Base-by-base conservation (phyloP, 331 rosid genomes). In the Pyracantha coccinea region DNA sequence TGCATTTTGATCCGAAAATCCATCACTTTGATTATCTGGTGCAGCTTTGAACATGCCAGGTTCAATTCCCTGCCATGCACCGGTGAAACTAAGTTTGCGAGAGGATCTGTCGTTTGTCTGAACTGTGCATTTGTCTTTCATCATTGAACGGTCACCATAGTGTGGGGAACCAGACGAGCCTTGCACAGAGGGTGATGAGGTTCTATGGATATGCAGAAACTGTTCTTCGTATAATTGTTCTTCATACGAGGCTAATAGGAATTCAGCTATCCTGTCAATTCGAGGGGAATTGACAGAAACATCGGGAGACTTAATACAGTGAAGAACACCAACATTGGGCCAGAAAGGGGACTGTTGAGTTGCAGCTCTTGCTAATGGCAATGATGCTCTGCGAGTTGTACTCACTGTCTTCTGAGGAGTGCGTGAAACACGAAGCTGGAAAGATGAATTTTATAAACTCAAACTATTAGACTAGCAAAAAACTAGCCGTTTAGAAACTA, bases 201-300 rank as follows among this genome's bases (percentile, higher is more conserved):
- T 68, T 76, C 77, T 87, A 31, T 64, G 81, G 73, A 84, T 50
- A 14, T 83, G 89, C 68, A 89, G 76, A 68, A 79, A 75, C 2
- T 82, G 78, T 55, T 88, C 92, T 44, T 92, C 97, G 35, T 84
- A 89, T 4, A 82, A 71, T 5, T 82, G 74, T 69, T 89, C 93
- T 31, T 92, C 97, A 41, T 84, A 85, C 2, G 98, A 89, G 75
- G 96, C 82, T 75, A 92, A 77, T 21, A 97, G 97, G 75, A 95
- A 95, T 83, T 95, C 99, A 72, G 96, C 97, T 53, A 95, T 92
- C 88, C 91, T 85, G 79, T 95, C 99, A 13, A 95, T 92, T n/a
- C 96, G 88, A 33, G 99, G 99, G 66, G 99, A 88, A 82, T 92
- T 95, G 78, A 95, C 98, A 0, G 99, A 95, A 70, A 95, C 86